A percentile compares a stretch with the other conserved stretches of the same genome.
Evolutionary conservation across 148 eudicot species (phyloP).

Genomic region (Silene uniflora): DNA sequence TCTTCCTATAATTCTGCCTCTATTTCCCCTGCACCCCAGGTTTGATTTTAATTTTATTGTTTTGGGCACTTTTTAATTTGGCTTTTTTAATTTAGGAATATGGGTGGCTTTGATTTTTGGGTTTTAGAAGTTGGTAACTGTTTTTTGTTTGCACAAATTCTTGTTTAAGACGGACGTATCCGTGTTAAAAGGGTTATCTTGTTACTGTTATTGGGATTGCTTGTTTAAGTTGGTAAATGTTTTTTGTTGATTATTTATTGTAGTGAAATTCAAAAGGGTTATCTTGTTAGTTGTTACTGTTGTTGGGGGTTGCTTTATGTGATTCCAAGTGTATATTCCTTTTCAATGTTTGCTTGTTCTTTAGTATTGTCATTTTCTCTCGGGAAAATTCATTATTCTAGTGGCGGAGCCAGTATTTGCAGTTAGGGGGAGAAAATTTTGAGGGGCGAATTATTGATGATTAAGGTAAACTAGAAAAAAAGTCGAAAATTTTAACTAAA

Average conservation of each 20-base stretch:
- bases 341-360: background rate
- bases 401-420: too few relatives aligned
- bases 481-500: too few relatives aligned
- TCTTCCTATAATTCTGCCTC: constrained; percentile 45
- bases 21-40: constrained; percentile 43
- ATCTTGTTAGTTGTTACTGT: constrained; percentile 3
- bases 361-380: too few relatives aligned
- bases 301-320: constrained; percentile 5
- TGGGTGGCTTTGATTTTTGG: background rate
- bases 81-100: background rate
- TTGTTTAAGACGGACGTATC: too few relatives aligned
- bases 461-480: too few relatives aligned
- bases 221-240: background rate
- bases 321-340: background rate
- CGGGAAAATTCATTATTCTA: too few relatives aligned
- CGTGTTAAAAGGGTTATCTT: too few relatives aligned
- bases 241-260: background rate
- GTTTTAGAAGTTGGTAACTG: background rate
- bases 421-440: too few relatives aligned
- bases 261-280: background rate
- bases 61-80: background rate
- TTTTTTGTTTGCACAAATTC: background rate
- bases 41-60: constrained; percentile 3
- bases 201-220: too few relatives aligned
- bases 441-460: too few relatives aligned